Evolutionary conservation across 805 yeast species (phyloP).

Genomic region (Cyberlindnera maritima): DNA sequence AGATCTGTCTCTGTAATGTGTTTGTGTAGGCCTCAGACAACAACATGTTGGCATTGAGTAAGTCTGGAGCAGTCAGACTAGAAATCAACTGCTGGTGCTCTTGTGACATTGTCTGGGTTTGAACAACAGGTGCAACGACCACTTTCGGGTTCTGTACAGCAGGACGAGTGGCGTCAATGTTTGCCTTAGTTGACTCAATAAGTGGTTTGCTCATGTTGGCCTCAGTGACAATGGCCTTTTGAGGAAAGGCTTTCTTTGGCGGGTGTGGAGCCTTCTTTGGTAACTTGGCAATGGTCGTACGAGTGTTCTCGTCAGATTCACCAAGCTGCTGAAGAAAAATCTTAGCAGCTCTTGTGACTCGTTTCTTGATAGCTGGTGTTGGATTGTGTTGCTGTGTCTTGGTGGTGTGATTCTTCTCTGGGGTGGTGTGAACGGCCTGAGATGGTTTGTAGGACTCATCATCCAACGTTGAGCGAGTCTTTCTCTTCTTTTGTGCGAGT

Average conservation of each 20-base stretch:
- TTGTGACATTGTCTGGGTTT: not conserved
- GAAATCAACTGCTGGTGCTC: not conserved
- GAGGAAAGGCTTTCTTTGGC: not conserved
- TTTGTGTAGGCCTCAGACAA: conserved; percentile 32
- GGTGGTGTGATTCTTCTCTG: not conserved
- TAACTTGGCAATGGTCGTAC: too few species aligned
- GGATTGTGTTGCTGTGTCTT: too few species aligned
- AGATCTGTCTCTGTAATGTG: conserved; percentile 36
- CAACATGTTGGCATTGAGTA: conserved; percentile 10
- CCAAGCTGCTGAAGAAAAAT: not conserved
- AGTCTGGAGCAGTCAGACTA: not conserved
- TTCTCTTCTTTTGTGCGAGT: conserved; percentile 4
- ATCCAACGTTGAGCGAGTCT: not conserved
- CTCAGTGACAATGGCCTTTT: not conserved
- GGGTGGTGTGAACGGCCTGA: not conserved
- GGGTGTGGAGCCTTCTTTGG: not conserved
- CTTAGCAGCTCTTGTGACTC: not conserved
- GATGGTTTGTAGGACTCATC: conserved; percentile 12
- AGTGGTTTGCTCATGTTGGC: not conserved
- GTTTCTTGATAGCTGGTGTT: not conserved
- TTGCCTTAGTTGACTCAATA: not conserved
- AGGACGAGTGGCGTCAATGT: not conserved
- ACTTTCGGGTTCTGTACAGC: not conserved
- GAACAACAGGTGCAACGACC: not conserved
- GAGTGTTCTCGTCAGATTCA: not conserved